Conservation (phyloP, 2,329 filamentous ascomycete genomes). For the Chaetomium strumarium region DNA sequence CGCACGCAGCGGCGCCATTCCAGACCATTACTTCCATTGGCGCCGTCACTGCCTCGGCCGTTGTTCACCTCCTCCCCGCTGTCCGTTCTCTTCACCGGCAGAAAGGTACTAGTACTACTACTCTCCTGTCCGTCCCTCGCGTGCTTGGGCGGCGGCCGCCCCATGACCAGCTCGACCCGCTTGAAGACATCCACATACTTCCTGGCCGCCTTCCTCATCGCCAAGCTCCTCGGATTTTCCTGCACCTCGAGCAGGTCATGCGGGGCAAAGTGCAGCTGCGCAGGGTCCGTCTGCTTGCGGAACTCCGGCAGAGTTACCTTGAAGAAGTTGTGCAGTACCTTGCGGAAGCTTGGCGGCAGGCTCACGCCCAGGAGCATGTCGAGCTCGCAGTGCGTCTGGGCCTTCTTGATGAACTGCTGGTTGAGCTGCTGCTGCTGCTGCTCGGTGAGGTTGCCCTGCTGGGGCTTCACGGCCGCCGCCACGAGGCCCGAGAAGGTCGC, state of each 20-base stretch:
- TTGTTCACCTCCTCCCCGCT: not conserved
- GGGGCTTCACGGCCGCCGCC: conserved; percentile 38
- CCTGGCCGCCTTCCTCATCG: conserved; percentile 32
- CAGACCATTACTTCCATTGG: conserved; percentile 8
- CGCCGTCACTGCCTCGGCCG: not conserved
- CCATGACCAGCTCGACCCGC: conserved; percentile 46
- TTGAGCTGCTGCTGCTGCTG: conserved; percentile 32
- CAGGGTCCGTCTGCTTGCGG: conserved; percentile 54
- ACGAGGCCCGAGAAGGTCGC: conserved; percentile 39
- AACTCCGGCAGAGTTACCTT: conserved; percentile 53
- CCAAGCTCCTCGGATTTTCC: conserved; percentile 47
- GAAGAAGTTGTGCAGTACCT: conserved; percentile 62
- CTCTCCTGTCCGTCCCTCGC: not conserved
- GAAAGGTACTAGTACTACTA: not conserved
- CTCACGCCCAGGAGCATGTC: conserved; percentile 44
- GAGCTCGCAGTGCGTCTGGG: conserved; percentile 46
- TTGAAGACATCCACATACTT: conserved; percentile 52
- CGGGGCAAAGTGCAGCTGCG: conserved; percentile 66
- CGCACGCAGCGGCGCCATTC: conserved; percentile 49
- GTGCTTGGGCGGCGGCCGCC: not conserved
- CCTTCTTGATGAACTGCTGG: conserved; percentile 40
- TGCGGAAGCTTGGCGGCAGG: conserved; percentile 43
- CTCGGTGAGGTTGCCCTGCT: conserved; percentile 24
- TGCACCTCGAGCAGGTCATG: conserved; percentile 63
- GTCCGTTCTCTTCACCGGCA: not conserved